Conservation (phyloP, 2,329 filamentous ascomycete species). For the Penicillium occitanis region DNA sequence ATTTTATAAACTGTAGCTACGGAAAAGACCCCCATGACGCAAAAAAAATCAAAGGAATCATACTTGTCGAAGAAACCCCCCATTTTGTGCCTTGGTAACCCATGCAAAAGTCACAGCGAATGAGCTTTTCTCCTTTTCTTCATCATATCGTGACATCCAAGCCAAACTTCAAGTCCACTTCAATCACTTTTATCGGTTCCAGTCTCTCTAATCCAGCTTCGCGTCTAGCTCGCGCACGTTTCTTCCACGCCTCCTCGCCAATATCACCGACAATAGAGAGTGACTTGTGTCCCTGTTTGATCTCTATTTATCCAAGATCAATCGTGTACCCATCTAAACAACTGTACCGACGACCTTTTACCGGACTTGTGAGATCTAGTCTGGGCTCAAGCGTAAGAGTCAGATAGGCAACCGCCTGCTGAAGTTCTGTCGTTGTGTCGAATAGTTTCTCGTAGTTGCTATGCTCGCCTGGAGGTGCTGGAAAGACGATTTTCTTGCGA, state of each 20-base stretch:
- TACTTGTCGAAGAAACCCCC: background rate
- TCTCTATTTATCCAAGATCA: background rate
- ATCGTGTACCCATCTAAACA: background rate
- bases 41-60: background rate
- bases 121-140: background rate
- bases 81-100: background rate
- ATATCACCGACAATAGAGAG: background rate
- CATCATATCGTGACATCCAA: background rate
- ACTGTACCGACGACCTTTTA: background rate
- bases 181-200: background rate
- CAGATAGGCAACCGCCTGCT: background rate
- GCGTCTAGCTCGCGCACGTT: background rate
- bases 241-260: background rate
- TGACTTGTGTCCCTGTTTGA: background rate
- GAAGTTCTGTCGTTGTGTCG: background rate
- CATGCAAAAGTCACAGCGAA: background rate
- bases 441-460: background rate
- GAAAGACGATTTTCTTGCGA: background rate
- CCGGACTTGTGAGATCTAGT: background rate
- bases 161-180: background rate
- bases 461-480: background rate
- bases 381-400: background rate
- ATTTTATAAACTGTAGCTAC: too few relatives aligned
- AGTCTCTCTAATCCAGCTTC: background rate
- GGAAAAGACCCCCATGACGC: too few relatives aligned